Evolutionary conservation across 768 basidiomycete genomes (phyloP), one percentile per base, ranked within the genome.

Genomic region (Kwoniella sp.): DNA sequence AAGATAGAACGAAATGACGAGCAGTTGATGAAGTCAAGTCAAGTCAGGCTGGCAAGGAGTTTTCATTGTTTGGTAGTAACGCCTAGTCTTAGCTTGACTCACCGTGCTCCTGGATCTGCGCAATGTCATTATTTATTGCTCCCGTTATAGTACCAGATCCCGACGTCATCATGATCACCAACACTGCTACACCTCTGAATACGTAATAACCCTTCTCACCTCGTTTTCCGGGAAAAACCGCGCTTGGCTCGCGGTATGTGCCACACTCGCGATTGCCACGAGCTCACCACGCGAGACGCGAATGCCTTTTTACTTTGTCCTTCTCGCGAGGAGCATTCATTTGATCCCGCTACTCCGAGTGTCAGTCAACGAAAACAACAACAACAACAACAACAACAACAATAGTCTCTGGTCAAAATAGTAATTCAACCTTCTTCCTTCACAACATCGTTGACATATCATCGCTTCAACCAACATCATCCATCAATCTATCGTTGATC

Each of bases 291-390:
- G 40, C 54, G 54, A 54, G 53, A n/a, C n/a, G n/a, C n/a, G n/a
- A n/a, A n/a, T 54, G 53, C 33, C 33, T 33, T 33, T 33, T 6
- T 6, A 44, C n/a, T n/a, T n/a, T n/a, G n/a, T n/a, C n/a, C n/a
- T n/a, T n/a, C n/a, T n/a, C n/a, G n/a, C n/a, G n/a, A n/a, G n/a
- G n/a, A n/a, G n/a, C n/a, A n/a, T n/a, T n/a, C n/a, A n/a, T n/a
- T n/a, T n/a, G n/a, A n/a, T n/a, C n/a, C n/a, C n/a, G n/a, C n/a
- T n/a, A n/a, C n/a, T n/a, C n/a, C n/a, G n/a, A n/a, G n/a, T n/a
- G n/a, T n/a, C 24, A 21, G 29, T 60, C 50, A 60, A 52, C 25
- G 40, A 57, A 21, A 57, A 57, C 30, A 60, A 60, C 26, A 60
- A 60, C 33, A 60, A 60, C 47, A 60, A 52, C 24, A 60, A 40